Evolutionary conservation across 2,329 filamentous ascomycete genomes (phyloP), one percentile per base, ranked within the genome.

Genomic region (Exophiala lecanii-corni): DNA sequence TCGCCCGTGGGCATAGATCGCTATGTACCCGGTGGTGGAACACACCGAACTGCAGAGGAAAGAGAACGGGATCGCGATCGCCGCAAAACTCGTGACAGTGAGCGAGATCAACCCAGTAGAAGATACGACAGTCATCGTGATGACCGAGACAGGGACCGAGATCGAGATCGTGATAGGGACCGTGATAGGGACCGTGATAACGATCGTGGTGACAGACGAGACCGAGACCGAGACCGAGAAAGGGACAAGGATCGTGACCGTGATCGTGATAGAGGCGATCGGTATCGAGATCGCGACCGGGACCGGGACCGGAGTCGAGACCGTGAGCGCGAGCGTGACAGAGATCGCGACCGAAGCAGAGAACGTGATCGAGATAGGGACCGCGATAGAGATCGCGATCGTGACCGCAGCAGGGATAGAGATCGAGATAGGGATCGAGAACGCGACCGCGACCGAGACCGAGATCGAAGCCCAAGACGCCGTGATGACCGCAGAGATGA

Each of bases 1-100:
- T 55, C 53, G 3, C 55, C 55, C 13, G 20, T 53, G 5, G 63
- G 67, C 19, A 67, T 70, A 49, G 68, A 72, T 51, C 62, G 69
- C 17, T 72, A 72, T 48, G 62, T 71, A 16, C 69, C 69, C 33
- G 61, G 57, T 12, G 62, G 60, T 15, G 59, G 58, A 36, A 28
- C 48, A 20, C 55, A 57, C 42, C 50, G 55, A 19, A 43, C 44
- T 10, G 39, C 37, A 9, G 52, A 53, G 31, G 50, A 55, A 13
- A 48, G 55, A 31, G 57, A 59, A 18, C 56, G 59, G 13, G 60
- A 60, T 17, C 43, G 43, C 21, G 47, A 54, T n/a, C 54, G 47
- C 46, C 56, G 48, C 16, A 57, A 41, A 38, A 36, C 36, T 23
- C 28, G 47, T 10, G 53, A 55, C 23, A 9, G 15, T 5, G 48